phyloP scores from a whole-genome alignment of 176 grass and related monocot species.

The Metroxylon sagu region DNA sequence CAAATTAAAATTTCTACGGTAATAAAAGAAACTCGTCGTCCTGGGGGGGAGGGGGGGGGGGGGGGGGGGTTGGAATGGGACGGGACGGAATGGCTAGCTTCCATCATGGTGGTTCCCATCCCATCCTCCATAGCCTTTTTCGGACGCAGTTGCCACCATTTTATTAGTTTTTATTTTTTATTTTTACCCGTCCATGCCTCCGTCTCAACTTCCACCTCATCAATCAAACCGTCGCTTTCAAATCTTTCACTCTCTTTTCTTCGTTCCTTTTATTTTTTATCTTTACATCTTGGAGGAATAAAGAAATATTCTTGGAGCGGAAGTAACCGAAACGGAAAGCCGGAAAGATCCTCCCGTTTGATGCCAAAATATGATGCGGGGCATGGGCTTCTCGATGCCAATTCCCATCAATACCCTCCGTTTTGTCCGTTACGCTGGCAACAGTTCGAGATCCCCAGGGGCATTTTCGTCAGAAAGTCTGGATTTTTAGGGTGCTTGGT shows the following conservation, averaged over 20 bases:
- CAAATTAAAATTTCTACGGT: background rate
- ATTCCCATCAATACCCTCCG: background rate
- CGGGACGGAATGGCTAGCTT: no score
- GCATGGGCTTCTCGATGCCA: background rate
- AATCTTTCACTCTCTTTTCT: background rate
- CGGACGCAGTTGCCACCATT: no score
- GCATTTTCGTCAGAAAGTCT: background rate
- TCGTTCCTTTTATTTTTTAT: background rate
- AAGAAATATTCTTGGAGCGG: background rate
- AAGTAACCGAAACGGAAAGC: conserved; percentile 8
- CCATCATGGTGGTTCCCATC: no score
- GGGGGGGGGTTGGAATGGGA: no score
- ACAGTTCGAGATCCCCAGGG: background rate
- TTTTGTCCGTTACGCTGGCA: background rate
- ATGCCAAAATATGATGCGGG: background rate
- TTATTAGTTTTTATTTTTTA: no score
- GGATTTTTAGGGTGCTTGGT: background rate
- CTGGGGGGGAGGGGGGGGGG: no score
- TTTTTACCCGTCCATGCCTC: no score
- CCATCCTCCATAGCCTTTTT: no score
- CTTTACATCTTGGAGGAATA: background rate
- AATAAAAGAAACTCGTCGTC: no score
- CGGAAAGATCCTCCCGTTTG: conserved; percentile 1
- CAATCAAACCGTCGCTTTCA: no score
- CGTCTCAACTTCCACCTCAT: no score